Percentiles rank a stretch among this genome's conserved stretches.
These are phyloP conservation scores for Neonectria magnoliae DNA, from an alignment of 2,329 filamentous ascomycete genomes.

Conservation along the genomic window DNA sequence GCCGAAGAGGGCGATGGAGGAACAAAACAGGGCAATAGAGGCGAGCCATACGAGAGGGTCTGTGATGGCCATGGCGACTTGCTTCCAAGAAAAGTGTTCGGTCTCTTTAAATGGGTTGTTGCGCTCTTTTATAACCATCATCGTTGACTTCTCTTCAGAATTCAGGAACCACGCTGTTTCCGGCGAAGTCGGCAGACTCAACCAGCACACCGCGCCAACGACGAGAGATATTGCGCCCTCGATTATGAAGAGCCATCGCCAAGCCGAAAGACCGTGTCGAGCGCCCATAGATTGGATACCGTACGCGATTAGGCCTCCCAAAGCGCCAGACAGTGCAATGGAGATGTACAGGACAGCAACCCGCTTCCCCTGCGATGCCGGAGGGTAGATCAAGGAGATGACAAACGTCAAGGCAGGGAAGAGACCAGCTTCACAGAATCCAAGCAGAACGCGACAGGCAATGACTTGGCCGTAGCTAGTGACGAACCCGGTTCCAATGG, in stretches of 20 bases:
- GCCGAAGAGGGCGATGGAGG: slow-evolving; percentile 46
- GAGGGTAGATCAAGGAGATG: slow-evolving; percentile 48
- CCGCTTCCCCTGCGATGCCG: slow-evolving; percentile 47
- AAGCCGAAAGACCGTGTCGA: slow-evolving; percentile 56
- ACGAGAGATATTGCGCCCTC: slow-evolving; percentile 52
- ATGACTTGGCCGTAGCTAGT: slow-evolving; percentile 41
- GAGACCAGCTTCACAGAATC: slow-evolving; percentile 49
- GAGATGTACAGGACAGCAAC: slow-evolving; percentile 45
- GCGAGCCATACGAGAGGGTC: slow-evolving; percentile 44
- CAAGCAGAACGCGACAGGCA: slow-evolving; percentile 45
- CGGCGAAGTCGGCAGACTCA: slow-evolving; percentile 57
- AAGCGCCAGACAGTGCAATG: slow-evolving; percentile 44
- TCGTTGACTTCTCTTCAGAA: slow-evolving; percentile 49
- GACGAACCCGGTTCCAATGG: slow-evolving; percentile 46
- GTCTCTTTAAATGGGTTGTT: slow-evolving; percentile 35
- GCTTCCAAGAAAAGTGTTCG: slow-evolving; percentile 36
- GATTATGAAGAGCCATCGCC: slow-evolving; percentile 62
- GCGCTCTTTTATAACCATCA: slow-evolving; percentile 41
- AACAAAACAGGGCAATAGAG: slow-evolving; percentile 41
- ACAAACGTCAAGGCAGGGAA: slow-evolving; percentile 48
- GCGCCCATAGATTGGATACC: slow-evolving; percentile 55
- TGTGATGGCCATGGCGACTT: slow-evolving; percentile 34
- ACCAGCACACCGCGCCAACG: slow-evolving; percentile 45
- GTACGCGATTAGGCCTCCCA: slow-evolving; percentile 45
- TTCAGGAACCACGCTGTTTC: slow-evolving; percentile 56